Evolutionary conservation across 345 rosid species (phyloP).

Genomic region (Syzygium jambos): DNA sequence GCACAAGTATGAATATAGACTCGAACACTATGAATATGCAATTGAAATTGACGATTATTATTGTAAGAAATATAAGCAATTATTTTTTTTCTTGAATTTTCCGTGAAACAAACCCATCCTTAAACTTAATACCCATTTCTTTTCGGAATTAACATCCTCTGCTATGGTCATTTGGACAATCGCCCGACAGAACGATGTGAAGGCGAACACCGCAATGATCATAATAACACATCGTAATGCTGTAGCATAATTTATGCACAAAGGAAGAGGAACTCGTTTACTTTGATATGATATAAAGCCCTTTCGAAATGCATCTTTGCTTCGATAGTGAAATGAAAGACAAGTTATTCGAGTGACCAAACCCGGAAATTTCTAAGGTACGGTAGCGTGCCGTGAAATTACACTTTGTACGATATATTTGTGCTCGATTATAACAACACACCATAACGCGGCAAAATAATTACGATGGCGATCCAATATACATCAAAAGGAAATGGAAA

Average conservation of each 20-base stretch:
- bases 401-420: accelerated
- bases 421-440: neutral
- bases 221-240: accelerated
- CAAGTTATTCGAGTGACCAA: accelerated
- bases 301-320: accelerated
- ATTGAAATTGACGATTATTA: neutral
- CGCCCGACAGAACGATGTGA: neutral
- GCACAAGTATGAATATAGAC: neutral
- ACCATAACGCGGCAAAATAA: accelerated
- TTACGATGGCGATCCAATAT: neutral
- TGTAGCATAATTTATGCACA: neutral
- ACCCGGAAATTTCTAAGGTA: neutral
- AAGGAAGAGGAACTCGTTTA: neutral
- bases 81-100: no score
- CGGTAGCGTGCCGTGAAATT: no score
- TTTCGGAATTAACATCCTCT: accelerated
- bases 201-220: neutral
- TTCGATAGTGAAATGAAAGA: neutral
- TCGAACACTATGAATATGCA: neutral
- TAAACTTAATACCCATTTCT: neutral
- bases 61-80: no score
- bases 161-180: neutral
- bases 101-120: no score
- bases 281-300: neutral
- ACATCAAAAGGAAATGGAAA: neutral